Conservation (phyloP, 257 asterid genomes). For the Solanum virginianum region DNA sequence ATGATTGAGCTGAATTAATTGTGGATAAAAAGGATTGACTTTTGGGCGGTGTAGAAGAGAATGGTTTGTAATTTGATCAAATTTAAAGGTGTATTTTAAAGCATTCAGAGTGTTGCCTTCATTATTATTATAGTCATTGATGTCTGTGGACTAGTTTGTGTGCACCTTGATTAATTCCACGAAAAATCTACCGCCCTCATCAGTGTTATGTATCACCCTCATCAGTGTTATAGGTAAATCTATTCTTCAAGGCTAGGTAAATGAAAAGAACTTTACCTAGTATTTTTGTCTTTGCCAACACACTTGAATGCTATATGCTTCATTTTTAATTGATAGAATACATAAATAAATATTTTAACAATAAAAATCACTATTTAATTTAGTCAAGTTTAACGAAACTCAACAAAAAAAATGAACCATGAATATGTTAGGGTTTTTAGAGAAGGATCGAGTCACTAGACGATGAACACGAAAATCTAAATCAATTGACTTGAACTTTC, state of each 20-base stretch:
- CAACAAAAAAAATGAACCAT: no score
- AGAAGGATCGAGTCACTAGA: no score
- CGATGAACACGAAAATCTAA: no score
- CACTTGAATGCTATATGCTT: background rate
- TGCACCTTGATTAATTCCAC: background rate
- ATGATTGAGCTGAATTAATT: background rate
- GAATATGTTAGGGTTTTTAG: no score
- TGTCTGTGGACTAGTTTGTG: background rate
- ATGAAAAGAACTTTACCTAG: background rate
- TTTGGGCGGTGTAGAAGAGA: background rate
- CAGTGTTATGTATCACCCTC: no score
- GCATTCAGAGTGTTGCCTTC: background rate
- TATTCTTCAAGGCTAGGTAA: background rate
- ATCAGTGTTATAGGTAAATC: no score
- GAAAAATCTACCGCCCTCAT: fast-evolving
- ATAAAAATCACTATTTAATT: no score
- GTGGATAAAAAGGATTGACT: background rate
- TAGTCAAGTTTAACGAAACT: no score
- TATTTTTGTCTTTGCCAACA: background rate
- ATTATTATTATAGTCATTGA: background rate
- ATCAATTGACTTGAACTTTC: no score
- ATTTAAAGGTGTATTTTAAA: background rate
- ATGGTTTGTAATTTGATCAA: background rate
- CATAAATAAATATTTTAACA: background rate
- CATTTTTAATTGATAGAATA: background rate